Conservation (phyloP, 306 rosid species). For the Fagus sylvatica region DNA sequence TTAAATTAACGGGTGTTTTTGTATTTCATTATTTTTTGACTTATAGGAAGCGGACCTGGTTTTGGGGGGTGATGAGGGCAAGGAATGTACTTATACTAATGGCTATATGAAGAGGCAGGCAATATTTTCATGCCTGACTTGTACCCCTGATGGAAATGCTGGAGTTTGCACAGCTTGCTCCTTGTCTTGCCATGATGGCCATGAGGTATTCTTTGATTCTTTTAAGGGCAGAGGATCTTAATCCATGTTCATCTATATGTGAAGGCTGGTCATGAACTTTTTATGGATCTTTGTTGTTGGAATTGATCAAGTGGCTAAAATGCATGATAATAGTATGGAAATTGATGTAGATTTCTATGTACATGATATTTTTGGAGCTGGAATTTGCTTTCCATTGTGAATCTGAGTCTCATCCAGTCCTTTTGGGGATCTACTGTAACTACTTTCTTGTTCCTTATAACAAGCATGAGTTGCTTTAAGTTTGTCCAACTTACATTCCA, state of each 20-base stretch:
- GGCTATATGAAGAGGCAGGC: constrained; percentile 99
- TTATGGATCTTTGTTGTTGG: neutral
- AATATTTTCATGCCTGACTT: constrained; percentile 93
- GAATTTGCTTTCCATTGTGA: neutral
- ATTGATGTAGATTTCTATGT: neutral
- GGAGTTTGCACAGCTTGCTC: constrained; percentile 99
- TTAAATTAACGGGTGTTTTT: neutral
- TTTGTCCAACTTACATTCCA: neutral
- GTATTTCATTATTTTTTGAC: constrained; percentile 7
- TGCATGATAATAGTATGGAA: neutral
- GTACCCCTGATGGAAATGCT: constrained; percentile 93
- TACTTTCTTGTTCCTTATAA: neutral
- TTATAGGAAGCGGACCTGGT: constrained; percentile 87
- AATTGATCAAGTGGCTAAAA: neutral
- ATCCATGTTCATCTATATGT: neutral
- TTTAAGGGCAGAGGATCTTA: neutral
- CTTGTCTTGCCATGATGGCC: constrained; percentile 98
- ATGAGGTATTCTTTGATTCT: constrained; percentile 55
- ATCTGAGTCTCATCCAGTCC: neutral
- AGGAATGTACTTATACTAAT: constrained; percentile 86
- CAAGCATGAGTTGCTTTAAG: neutral
- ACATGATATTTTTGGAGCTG: neutral
- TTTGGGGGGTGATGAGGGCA: constrained; percentile 97
- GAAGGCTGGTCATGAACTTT: neutral
- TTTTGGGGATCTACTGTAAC: neutral